These are phyloP conservation scores for Geotrichum restrictum DNA, from an alignment of 1,139 yeast genomes.

Conservation along the genomic window DNA sequence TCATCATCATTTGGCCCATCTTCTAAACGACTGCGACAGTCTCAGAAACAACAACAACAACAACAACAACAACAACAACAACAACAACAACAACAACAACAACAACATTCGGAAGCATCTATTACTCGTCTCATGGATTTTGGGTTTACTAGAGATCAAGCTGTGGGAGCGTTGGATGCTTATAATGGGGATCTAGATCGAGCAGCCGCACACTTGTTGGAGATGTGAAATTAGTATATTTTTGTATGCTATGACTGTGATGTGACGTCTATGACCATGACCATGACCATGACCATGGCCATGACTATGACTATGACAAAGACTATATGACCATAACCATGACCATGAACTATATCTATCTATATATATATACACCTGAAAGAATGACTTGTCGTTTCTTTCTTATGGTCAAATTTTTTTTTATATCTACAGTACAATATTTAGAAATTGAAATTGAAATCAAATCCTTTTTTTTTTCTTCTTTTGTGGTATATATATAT, in stretches of 20 bases:
- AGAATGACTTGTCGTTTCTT: no score
- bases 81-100: slow-evolving; percentile 24
- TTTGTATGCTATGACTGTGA: neutral
- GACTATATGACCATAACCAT: no score
- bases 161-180: slow-evolving; percentile 57
- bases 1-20: slow-evolving; percentile 23
- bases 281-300: no score
- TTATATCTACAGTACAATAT: no score
- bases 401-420: no score
- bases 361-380: no score
- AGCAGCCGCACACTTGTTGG: slow-evolving; percentile 77
- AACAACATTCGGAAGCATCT: slow-evolving; percentile 44
- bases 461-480: no score
- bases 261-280: neutral
- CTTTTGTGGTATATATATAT: no score
- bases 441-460: no score
- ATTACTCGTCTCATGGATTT: slow-evolving; percentile 56
- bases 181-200: slow-evolving; percentile 75
- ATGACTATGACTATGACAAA: no score
- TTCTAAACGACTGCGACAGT: slow-evolving; percentile 31
- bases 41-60: slow-evolving; percentile 23
- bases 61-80: slow-evolving; percentile 22
- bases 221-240: slow-evolving; percentile 18
- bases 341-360: no score
- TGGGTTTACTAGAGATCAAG: slow-evolving; percentile 68